phyloP scores from a whole-genome alignment of 176 grass and related monocot genomes.

The Dactylis glomerata region DNA sequence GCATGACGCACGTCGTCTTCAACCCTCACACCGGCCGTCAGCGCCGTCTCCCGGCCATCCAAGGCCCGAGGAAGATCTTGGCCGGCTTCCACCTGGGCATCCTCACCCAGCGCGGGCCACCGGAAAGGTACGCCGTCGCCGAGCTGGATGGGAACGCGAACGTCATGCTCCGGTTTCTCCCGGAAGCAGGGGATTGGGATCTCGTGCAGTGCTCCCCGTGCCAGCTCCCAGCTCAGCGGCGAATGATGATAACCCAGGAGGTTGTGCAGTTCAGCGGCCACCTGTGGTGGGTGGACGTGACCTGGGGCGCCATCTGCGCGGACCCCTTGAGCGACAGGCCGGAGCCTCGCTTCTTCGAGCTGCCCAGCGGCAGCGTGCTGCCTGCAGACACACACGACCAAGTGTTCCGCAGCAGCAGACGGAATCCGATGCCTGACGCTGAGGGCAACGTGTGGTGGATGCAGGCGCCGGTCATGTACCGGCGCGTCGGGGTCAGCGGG shows the following conservation, averaged over 20 bases:
- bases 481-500: background rate
- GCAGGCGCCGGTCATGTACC: background rate
- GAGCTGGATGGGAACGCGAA: background rate
- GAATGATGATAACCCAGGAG: background rate
- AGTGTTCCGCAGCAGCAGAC: background rate
- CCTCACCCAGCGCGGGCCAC: background rate
- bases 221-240: background rate
- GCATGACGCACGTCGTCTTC: background rate
- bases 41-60: background rate
- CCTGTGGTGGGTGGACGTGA: background rate
- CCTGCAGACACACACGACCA: background rate
- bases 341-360: background rate
- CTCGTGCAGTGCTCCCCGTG: background rate
- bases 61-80: background rate
- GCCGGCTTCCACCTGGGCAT: background rate
- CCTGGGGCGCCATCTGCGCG: background rate
- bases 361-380: background rate
- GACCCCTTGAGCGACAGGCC: background rate
- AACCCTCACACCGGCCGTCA: background rate
- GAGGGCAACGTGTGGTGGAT: background rate
- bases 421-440: background rate
- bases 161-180: background rate
- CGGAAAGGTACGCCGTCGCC: constrained; percentile 1
- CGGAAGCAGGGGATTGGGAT: background rate
- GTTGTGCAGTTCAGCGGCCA: background rate